phyloP scores from a whole-genome alignment of 805 yeast genomes.

The Debaryomyces maramus region DNA sequence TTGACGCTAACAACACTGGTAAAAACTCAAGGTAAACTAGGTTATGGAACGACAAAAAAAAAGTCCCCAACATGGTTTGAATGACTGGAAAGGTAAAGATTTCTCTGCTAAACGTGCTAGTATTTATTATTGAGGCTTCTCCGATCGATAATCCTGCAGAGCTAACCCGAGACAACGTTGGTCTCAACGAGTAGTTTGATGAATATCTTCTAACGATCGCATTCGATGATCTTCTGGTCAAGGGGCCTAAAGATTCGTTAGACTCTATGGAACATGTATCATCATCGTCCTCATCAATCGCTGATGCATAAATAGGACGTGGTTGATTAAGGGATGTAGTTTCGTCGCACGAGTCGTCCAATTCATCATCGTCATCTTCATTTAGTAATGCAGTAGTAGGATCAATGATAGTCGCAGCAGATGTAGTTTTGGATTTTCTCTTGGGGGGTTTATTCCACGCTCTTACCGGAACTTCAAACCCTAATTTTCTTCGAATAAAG shows the following conservation, averaged over 20 bases:
- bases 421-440: neutral
- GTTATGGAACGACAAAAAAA: slow-evolving; percentile 46
- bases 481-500: slow-evolving; percentile 23
- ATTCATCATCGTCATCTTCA: slow-evolving; percentile 17
- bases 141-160: slow-evolving; percentile 2
- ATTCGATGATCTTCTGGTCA: slow-evolving; percentile 18
- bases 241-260: slow-evolving; percentile 8
- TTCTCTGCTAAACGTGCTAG: slow-evolving; percentile 14
- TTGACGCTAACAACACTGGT: slow-evolving; percentile 52
- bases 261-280: slow-evolving; percentile 9
- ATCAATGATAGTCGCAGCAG: neutral
- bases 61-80: slow-evolving; percentile 34
- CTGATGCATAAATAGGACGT: slow-evolving; percentile 1
- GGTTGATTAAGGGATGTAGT: slow-evolving; percentile 3
- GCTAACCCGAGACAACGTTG: slow-evolving; percentile 8
- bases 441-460: slow-evolving; percentile 23
- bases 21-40: slow-evolving; percentile 54
- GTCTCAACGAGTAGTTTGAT: slow-evolving; percentile 7
- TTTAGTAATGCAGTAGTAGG: neutral
- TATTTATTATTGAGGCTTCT: slow-evolving; percentile 7
- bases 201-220: slow-evolving; percentile 22
- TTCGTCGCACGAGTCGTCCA: slow-evolving; percentile 2
- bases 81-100: slow-evolving; percentile 32
- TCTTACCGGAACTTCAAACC: slow-evolving; percentile 25
- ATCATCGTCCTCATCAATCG: slow-evolving; percentile 9